Conservation (phyloP, 371 early-diverging fungal genomes). For the Apophysomyces variabilis region DNA sequence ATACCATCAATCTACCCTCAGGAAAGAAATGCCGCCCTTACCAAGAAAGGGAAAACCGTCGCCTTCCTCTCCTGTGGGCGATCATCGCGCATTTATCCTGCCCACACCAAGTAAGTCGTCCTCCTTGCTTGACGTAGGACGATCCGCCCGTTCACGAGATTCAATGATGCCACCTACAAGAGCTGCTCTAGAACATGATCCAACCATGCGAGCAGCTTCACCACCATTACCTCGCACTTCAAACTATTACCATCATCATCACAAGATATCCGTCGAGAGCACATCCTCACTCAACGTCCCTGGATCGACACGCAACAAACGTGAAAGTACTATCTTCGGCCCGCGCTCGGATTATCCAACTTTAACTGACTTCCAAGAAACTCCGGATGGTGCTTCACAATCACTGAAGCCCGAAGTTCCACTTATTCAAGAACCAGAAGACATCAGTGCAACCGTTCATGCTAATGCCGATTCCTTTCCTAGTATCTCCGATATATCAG, state of each 20-base stretch:
- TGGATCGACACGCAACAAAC: slow-evolving; percentile 5
- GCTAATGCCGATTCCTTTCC: not conserved
- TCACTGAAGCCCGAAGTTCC: not conserved
- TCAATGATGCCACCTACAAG: slow-evolving; percentile 36
- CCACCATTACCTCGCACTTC: slow-evolving; percentile 34
- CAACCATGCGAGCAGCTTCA: slow-evolving; percentile 45
- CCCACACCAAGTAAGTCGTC: slow-evolving; percentile 38
- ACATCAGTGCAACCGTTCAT: not conserved
- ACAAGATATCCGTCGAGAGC: not conserved
- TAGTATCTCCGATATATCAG: slow-evolving; percentile 26
- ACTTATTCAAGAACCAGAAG: slow-evolving; percentile 3
- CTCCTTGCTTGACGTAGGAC: slow-evolving; percentile 27
- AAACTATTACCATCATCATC: slow-evolving; percentile 10
- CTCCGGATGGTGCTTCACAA: slow-evolving; percentile 17
- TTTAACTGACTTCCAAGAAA: slow-evolving; percentile 3
- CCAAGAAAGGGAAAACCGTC: slow-evolving; percentile 10
- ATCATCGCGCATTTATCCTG: slow-evolving; percentile 17
- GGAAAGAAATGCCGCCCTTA: slow-evolving; percentile 9
- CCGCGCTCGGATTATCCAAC: slow-evolving; percentile 7
- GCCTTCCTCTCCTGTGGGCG: slow-evolving; percentile 19
- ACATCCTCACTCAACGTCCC: slow-evolving; percentile 7
- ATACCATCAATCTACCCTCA: slow-evolving; percentile 17
- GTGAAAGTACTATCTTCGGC: slow-evolving; percentile 17
- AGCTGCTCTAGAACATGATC: slow-evolving; percentile 39
- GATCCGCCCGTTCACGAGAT: slow-evolving; percentile 32